Evolutionary conservation across 2,329 filamentous ascomycete species (phyloP).

Genomic region (Pseudogymnoascus sp.): DNA sequence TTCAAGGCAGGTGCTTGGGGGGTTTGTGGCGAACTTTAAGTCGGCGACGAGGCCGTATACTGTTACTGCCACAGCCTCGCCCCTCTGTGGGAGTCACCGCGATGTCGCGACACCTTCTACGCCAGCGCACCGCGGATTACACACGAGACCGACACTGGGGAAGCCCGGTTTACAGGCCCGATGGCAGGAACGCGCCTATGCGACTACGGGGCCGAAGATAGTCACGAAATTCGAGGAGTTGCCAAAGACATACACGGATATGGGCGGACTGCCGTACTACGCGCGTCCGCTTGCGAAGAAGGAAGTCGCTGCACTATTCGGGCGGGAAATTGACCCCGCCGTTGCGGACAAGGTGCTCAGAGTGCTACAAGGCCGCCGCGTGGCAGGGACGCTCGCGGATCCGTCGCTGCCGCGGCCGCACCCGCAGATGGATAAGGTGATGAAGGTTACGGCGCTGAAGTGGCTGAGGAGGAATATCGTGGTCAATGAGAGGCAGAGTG

Average conservation of each 20-base stretch:
- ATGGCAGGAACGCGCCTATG: neutral
- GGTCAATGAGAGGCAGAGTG: constrained; percentile 55
- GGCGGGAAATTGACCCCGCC: constrained; percentile 36
- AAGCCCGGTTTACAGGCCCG: neutral
- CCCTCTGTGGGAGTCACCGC: neutral
- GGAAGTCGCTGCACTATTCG: constrained; percentile 45
- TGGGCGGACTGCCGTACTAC: constrained; percentile 47
- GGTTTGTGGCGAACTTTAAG: neutral
- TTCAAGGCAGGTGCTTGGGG: neutral
- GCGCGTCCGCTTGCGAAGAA: constrained; percentile 40
- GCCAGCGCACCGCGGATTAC: neutral
- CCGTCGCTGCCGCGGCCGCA: constrained; percentile 34
- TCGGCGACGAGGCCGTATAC: neutral
- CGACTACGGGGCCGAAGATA: neutral
- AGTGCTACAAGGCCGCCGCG: constrained; percentile 55
- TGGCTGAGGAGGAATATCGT: constrained; percentile 49
- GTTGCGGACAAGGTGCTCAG: constrained; percentile 48
- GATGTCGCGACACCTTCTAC: neutral
- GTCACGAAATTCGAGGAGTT: constrained; percentile 43
- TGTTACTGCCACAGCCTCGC: neutral
- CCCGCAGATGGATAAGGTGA: constrained; percentile 19
- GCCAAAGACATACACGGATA: constrained; percentile 50
- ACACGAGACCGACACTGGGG: neutral
- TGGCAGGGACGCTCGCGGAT: constrained; percentile 57
- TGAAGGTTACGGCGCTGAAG: constrained; percentile 41